A percentile compares a stretch with the other conserved stretches of the same genome.
Evolutionary conservation across 2,329 filamentous ascomycete species (phyloP).

Genomic region (Zymoseptoria brevis): DNA sequence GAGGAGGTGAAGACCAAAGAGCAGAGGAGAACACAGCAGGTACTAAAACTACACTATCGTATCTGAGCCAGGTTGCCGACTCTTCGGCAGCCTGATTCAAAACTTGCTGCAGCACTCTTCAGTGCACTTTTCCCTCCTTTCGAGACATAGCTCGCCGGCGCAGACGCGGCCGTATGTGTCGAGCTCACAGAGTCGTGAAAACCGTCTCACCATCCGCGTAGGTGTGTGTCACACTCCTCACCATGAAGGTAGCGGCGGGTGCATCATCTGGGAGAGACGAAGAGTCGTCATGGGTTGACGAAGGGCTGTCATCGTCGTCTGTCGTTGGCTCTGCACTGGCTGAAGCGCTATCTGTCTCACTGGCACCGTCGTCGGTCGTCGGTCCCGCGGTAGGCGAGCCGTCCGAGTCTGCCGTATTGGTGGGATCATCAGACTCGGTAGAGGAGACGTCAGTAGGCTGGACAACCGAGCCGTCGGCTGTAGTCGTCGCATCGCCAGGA

Average conservation of each 20-base stretch:
- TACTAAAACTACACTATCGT: neutral
- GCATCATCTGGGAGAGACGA: neutral
- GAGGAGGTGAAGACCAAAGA: neutral
- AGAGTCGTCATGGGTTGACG: neutral
- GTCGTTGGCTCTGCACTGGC: neutral
- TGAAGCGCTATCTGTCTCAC: neutral
- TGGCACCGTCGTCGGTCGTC: neutral
- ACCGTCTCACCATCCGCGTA: conserved; percentile 1
- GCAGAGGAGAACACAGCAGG: neutral
- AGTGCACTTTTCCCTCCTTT: neutral
- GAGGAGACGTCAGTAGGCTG: neutral
- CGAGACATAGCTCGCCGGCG: neutral
- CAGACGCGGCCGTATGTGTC: neutral
- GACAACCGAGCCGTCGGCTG: neutral
- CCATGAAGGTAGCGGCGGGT: neutral
- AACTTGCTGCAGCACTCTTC: neutral
- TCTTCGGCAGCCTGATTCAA: neutral
- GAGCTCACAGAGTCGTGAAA: conserved; percentile 4
- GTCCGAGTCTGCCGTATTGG: neutral
- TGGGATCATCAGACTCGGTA: neutral
- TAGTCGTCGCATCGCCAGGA: neutral
- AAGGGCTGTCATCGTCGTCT: neutral
- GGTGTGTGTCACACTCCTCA: neutral
- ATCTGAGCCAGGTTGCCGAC: neutral
- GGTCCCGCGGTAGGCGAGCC: neutral